A percentile compares a stretch with the other conserved stretches of the same genome.
phyloP scores from a whole-genome alignment of 1,139 yeast genomes.

The Hemisphaericaspora xylanilytica region DNA sequence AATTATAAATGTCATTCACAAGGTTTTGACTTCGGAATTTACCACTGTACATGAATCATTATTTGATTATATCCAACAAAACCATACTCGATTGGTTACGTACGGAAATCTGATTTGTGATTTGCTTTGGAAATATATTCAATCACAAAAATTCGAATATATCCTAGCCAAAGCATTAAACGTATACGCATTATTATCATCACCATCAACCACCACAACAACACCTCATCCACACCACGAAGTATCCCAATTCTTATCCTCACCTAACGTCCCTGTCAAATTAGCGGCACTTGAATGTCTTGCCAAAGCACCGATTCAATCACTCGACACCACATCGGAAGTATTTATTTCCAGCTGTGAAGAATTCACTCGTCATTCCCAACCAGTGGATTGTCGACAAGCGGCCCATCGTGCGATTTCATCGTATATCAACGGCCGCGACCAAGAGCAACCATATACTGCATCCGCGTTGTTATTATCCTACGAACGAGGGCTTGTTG shows the following conservation, averaged over 20 bases:
- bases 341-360: not conserved
- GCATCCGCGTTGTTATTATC: slow-evolving; percentile 8
- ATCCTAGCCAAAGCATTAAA: slow-evolving; percentile 41
- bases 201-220: not conserved
- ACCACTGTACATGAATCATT: slow-evolving; percentile 9
- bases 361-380: not conserved
- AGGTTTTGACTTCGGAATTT: slow-evolving; percentile 8
- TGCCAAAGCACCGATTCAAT: slow-evolving; percentile 17
- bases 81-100: too few relatives aligned
- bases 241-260: not conserved
- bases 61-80: slow-evolving; percentile 5
- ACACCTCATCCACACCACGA: not conserved
- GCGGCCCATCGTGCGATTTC: slow-evolving; percentile 8
- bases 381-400: slow-evolving; percentile 11
- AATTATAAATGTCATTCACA: slow-evolving; percentile 1
- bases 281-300: slow-evolving; percentile 49
- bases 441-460: slow-evolving; percentile 6
- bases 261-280: slow-evolving; percentile 42
- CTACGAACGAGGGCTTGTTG: slow-evolving; percentile 28
- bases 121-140: slow-evolving; percentile 24
- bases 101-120: too few relatives aligned
- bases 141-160: slow-evolving; percentile 24
- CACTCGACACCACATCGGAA: not conserved
- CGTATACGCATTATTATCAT: slow-evolving; percentile 5
- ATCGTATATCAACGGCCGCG: slow-evolving; percentile 5